phyloP scores from a whole-genome alignment of 1,284 basidiomycete species.

The Ustilago hordei region DNA sequence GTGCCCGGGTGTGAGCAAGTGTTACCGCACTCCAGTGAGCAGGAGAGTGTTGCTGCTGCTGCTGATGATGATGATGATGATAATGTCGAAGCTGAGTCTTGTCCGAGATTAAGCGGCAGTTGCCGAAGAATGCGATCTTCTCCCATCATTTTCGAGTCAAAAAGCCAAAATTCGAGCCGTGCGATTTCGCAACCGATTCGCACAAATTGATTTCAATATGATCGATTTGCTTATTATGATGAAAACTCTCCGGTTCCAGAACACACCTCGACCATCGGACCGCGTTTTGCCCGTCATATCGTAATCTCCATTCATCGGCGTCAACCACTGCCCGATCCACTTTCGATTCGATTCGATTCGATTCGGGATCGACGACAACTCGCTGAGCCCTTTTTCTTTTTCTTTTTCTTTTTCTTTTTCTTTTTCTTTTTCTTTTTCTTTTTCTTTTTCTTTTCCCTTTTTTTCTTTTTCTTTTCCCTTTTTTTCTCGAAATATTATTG shows the following conservation, averaged over 20 bases:
- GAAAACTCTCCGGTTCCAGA: too few relatives aligned
- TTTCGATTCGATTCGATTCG: background rate
- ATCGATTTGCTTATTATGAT: background rate
- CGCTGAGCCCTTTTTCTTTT: background rate
- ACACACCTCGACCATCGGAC: background rate
- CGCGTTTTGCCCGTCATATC: background rate
- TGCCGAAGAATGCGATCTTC: background rate
- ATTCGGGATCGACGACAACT: background rate
- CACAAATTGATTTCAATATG: too few relatives aligned
- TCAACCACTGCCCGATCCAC: background rate
- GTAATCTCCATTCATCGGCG: slow-evolving; percentile 2
- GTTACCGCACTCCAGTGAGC: background rate
- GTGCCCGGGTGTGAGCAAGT: background rate
- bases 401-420: background rate
- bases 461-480: background rate
- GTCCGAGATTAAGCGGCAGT: slow-evolving; percentile 8
- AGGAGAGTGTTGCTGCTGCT: background rate
- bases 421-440: background rate
- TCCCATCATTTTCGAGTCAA: background rate
- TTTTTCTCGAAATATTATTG: background rate
- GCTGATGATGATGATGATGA: background rate
- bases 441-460: background rate
- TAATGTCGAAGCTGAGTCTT: slow-evolving; percentile 7
- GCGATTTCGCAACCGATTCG: too few relatives aligned
- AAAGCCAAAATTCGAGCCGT: background rate